These are phyloP conservation scores for Calonectria fujianensis DNA, from an alignment of 2,329 filamentous ascomycete species.

Conservation along the genomic window DNA sequence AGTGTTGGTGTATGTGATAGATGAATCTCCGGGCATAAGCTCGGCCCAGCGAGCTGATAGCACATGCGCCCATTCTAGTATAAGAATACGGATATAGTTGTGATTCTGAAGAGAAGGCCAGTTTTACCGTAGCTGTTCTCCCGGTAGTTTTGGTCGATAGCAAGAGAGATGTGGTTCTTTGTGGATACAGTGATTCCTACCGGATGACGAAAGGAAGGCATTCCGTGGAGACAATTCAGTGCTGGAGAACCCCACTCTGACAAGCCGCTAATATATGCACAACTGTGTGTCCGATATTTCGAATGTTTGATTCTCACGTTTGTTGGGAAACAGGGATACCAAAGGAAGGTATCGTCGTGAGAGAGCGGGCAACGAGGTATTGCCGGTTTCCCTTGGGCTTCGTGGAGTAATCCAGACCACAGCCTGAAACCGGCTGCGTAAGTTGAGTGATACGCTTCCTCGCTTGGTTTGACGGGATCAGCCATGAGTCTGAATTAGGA, in stretches of 20 bases:
- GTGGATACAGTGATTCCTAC: conserved; percentile 14
- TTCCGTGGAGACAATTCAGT: neutral
- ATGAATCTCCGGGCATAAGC: neutral
- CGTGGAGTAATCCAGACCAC: too few relatives aligned
- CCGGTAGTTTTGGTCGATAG: neutral
- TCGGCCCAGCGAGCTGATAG: conserved; percentile 35
- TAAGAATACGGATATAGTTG: conserved; percentile 28
- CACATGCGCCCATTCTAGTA: conserved; percentile 32
- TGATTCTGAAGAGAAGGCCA: neutral
- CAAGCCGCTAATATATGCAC: conserved; percentile 5
- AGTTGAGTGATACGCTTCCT: too few relatives aligned
- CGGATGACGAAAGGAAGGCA: conserved; percentile 13
- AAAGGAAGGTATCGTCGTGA: conserved; percentile 5
- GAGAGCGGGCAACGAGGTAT: too few relatives aligned
- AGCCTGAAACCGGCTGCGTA: too few relatives aligned
- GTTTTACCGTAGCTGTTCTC: neutral
- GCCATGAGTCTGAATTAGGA: too few relatives aligned
- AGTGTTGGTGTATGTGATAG: too few relatives aligned
- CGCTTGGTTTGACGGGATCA: too few relatives aligned
- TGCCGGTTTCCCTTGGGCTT: too few relatives aligned
- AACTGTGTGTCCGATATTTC: neutral
- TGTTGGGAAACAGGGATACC: neutral
- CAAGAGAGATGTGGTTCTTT: conserved; percentile 12
- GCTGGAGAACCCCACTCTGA: neutral
- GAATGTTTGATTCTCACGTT: neutral